These are phyloP conservation scores for Petunia hybrid DNA, from an alignment of 305 asterid genomes.

Conservation along the genomic window DNA sequence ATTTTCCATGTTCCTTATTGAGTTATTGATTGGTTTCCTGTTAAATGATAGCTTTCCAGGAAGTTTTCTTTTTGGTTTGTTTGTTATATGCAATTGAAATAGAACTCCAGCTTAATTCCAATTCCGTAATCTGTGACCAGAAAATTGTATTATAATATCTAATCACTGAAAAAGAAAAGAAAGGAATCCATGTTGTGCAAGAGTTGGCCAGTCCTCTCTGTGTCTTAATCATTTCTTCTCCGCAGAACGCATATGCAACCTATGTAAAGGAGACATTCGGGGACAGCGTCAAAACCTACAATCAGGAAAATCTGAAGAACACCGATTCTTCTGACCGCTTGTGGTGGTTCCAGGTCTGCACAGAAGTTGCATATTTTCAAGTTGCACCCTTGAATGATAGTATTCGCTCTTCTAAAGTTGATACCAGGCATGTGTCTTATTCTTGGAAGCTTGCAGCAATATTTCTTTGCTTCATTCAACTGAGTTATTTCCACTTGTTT, in stretches of 20 bases:
- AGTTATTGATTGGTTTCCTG: constrained; percentile 6
- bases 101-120: background rate
- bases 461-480: background rate
- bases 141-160: constrained; percentile 2
- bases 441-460: background rate
- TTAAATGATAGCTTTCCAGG: background rate
- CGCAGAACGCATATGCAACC: constrained; percentile 89
- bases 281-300: constrained; percentile 64
- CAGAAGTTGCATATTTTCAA: constrained; percentile 99
- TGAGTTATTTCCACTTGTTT: constrained; percentile 3
- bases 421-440: constrained; percentile 61
- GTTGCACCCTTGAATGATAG: constrained; percentile 95
- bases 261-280: constrained; percentile 78
- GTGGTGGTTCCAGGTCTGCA: constrained; percentile 99
- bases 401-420: constrained; percentile 80
- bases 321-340: constrained; percentile 69
- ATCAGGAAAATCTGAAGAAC: constrained; percentile 74
- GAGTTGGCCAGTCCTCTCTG: background rate
- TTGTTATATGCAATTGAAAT: background rate
- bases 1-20: background rate
- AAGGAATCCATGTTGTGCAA: background rate
- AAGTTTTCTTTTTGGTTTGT: background rate
- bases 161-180: background rate
- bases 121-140: background rate
- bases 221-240: constrained; percentile 31